Evolutionary conservation across 768 basidiomycete species (phyloP), one percentile per base, ranked within the genome.

Genomic region (Boletus vermiculosoides): DNA sequence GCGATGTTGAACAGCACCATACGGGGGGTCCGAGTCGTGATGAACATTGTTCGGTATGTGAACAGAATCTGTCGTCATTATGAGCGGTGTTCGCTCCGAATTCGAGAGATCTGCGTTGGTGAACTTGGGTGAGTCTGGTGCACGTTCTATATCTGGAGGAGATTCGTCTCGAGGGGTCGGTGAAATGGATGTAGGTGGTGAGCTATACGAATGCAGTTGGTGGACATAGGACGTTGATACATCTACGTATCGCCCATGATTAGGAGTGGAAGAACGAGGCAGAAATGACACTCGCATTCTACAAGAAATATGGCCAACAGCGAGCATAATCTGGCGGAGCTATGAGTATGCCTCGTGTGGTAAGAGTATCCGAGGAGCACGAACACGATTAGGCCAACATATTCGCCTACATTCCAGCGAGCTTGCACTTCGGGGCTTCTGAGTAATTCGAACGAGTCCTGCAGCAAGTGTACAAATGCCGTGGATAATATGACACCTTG

Each of bases 401-500:
- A 80, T 39, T 81, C 73, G 15, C 81, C 81, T 23, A 88, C 65
- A 4, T 76, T 73, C 74, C 83, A 84, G 41, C 69, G 67, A 50
- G 69, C 66, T 50, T 76, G 77, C 16, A 88, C 77, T 4, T 61
- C 65, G 0, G 77, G 76, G 54, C 79, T 73, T 42, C 75, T 74
- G 2, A 92, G 75, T 0, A 82, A 78, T 53, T 80, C 79, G 63
- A 90, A 92, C 0, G 89, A 83, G 55, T 92, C 90, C 60, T 89
- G 86, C 13, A 93, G 76, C 10, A 93, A 76, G 68, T 93, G 91
- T 18, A 87, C 84, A 62, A 93, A 93, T 0, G 89, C 90, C 0
- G 91, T 93, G 4, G 90, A 84, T 5, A 93, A 70, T 34, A 93
- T 93, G 15, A 90, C 89, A 12, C 90, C 90, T 82, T 55, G n/a